Conservation (phyloP, 345 rosid genomes). For the Punica granatum region DNA sequence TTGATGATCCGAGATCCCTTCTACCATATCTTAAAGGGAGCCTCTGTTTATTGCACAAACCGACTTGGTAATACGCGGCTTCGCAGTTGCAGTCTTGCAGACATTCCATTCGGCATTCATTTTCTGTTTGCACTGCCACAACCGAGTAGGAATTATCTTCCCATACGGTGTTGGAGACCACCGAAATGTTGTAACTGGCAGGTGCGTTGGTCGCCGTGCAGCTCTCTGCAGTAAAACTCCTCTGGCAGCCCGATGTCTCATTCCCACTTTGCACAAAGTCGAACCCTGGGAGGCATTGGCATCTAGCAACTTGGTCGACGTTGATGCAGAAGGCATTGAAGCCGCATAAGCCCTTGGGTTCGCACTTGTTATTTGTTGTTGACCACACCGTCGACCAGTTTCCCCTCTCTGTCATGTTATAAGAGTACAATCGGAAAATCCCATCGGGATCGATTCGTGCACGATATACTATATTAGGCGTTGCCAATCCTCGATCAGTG, state of each 20-base stretch:
- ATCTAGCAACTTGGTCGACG: background rate
- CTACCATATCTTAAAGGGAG: too few species aligned
- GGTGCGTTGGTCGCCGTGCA: too few species aligned
- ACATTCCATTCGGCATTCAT: conserved; percentile 10
- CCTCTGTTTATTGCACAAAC: conserved; percentile 9
- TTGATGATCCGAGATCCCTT: background rate
- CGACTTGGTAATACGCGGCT: background rate
- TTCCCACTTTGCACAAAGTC: too few species aligned
- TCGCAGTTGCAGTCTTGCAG: too few species aligned
- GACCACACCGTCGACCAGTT: conserved; percentile 1
- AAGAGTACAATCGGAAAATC: too few species aligned
- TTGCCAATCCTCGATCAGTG: background rate
- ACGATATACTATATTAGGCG: too few species aligned
- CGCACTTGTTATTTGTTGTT: conserved; percentile 10
- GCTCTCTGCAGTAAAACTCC: background rate
- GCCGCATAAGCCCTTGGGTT: conserved; percentile 20
- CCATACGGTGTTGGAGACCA: background rate
- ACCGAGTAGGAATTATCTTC: conserved; percentile 1
- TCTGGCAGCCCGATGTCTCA: conserved; percentile 16
- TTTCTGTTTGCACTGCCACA: too few species aligned
- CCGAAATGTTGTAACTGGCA: background rate
- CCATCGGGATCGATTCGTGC: too few species aligned
- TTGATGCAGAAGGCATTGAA: too few species aligned
- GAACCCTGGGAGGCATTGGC: conserved; percentile 24
- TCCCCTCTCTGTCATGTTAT: background rate